Conservation (phyloP, 78 protist genomes). For the Dictyostelium capitatum region DNA sequence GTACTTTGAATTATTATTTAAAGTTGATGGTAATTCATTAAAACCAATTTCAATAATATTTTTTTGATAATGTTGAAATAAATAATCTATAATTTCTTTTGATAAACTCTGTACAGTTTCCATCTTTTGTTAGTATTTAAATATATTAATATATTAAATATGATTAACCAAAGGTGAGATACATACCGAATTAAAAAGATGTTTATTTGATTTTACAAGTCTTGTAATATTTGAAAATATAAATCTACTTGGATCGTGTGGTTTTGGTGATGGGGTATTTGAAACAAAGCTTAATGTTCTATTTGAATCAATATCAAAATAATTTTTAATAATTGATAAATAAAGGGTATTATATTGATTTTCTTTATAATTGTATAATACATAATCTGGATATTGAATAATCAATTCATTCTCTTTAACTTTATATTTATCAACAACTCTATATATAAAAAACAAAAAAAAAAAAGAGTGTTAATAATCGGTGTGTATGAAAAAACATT, state of each 20-base stretch:
- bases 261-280: neutral
- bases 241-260: neutral
- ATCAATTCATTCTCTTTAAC: neutral
- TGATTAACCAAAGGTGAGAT: too few relatives aligned
- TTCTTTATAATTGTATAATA: neutral
- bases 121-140: too few relatives aligned
- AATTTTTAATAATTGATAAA: neutral
- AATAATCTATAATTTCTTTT: neutral
- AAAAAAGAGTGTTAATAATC: neutral
- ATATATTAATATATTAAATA: too few relatives aligned
- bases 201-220: neutral
- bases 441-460: neutral
- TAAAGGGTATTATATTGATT: neutral
- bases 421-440: neutral
- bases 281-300: neutral
- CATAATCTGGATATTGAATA: neutral
- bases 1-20: neutral
- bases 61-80: neutral
- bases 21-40: neutral
- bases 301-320: neutral
- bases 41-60: neutral
- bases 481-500: too few relatives aligned
- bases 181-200: neutral
- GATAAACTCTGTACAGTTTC: neutral
- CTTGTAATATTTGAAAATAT: conserved; percentile 7